Conservation (phyloP, 768 basidiomycete species). For the Psilocybe cubensis region DNA sequence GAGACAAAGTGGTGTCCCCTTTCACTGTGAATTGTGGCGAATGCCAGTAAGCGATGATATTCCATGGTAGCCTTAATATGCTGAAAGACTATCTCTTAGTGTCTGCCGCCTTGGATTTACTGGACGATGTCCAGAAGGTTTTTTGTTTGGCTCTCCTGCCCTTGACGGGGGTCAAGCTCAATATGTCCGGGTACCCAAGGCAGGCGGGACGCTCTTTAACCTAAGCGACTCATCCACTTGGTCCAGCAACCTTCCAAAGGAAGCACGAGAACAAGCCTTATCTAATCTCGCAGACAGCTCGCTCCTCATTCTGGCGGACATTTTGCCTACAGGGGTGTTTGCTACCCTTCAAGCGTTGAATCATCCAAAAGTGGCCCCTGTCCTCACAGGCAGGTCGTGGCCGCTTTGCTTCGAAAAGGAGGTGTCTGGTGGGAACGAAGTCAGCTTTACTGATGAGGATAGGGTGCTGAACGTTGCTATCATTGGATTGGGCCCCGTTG, state of each 20-base stretch:
- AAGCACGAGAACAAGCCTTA: conserved; percentile 40
- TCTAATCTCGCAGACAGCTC: conserved; percentile 61
- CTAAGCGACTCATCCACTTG: conserved; percentile 53
- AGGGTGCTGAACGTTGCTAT: conserved; percentile 62
- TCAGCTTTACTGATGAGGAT: conserved; percentile 48
- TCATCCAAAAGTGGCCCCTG: conserved; percentile 70
- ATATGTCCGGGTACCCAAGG: conserved; percentile 77
- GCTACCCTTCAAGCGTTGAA: conserved; percentile 73
- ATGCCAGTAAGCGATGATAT: conserved; percentile 62
- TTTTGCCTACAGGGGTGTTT: conserved; percentile 80
- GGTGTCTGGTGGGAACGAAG: conserved; percentile 28
- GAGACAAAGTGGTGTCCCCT: conserved; percentile 80
- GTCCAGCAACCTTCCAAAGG: conserved; percentile 40
- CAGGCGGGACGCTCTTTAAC: conserved; percentile 77
- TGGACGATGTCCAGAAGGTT: conserved; percentile 62
- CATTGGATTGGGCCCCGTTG: conserved; percentile 80
- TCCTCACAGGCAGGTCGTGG: conserved; percentile 62
- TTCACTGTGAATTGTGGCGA: conserved; percentile 87
- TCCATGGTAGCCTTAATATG: no score
- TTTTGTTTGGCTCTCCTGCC: conserved; percentile 66
- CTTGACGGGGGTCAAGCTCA: conserved; percentile 82
- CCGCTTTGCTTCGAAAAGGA: conserved; percentile 47
- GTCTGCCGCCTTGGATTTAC: conserved; percentile 77
- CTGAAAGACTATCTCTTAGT: conserved; percentile 35
- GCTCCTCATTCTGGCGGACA: conserved; percentile 74